Evolutionary conservation across 1,284 basidiomycete genomes (phyloP).

Genomic region (Lentinula novae-zelandiae): DNA sequence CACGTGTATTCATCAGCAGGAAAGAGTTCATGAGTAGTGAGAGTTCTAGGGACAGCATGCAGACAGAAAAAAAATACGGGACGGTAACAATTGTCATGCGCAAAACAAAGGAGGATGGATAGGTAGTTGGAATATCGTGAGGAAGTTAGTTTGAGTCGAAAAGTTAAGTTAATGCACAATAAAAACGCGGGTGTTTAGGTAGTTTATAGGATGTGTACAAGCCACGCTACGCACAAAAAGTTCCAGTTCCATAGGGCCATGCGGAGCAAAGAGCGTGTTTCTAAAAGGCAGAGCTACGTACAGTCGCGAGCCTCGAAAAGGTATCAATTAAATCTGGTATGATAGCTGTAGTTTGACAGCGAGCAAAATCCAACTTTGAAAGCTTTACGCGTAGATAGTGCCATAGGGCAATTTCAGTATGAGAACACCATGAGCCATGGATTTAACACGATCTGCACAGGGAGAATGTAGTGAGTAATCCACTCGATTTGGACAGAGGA

Average conservation of each 20-base stretch:
- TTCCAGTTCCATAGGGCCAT: background rate
- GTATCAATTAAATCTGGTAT: background rate
- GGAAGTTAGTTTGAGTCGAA: background rate
- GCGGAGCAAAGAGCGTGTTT: background rate
- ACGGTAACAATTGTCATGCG: background rate
- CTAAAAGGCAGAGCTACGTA: background rate
- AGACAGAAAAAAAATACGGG: background rate
- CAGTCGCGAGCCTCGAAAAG: background rate
- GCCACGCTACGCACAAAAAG: background rate
- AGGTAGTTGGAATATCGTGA: background rate
- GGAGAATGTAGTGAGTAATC: background rate
- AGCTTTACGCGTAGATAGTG: too few relatives aligned
- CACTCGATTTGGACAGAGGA: background rate
- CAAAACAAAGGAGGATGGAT: background rate
- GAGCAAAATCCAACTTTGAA: background rate
- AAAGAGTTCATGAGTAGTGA: background rate
- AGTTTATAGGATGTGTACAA: background rate
- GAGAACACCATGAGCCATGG: constrained; percentile 19
- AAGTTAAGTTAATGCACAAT: background rate
- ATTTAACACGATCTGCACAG: constrained; percentile 14
- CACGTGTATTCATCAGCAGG: background rate
- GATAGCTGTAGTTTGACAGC: background rate
- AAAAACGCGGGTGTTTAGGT: background rate
- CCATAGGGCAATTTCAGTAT: constrained; percentile 6
- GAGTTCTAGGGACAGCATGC: background rate